phyloP scores from a whole-genome alignment of 179 eudicot genomes.

The Silene vulgaris region DNA sequence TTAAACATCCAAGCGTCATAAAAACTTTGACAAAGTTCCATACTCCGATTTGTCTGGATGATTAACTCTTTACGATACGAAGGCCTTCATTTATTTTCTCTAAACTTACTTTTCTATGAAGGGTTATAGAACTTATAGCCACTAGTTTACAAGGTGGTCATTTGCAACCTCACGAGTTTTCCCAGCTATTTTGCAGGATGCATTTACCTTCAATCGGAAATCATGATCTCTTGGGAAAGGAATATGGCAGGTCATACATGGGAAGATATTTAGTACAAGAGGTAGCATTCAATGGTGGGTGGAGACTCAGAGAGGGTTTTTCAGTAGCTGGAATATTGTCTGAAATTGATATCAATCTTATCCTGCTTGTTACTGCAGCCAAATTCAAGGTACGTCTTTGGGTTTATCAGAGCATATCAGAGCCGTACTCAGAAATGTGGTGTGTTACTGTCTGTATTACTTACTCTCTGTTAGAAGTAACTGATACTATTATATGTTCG shows the following conservation, averaged over 20 bases:
- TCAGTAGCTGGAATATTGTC: slow-evolving; percentile 44
- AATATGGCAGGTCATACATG: slow-evolving; percentile 39
- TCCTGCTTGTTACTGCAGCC: slow-evolving; percentile 41
- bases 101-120: neutral
- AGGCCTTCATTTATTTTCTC: neutral
- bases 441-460: neutral
- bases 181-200: slow-evolving; percentile 40
- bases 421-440: no score
- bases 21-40: slow-evolving; percentile 20
- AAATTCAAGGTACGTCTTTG: slow-evolving; percentile 46
- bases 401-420: no score
- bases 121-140: neutral
- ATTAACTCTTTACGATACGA: slow-evolving; percentile 19
- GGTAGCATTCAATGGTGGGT: slow-evolving; percentile 40
- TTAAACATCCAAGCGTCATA: neutral
- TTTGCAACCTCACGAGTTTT: slow-evolving; percentile 37
- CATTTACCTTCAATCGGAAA: slow-evolving; percentile 43
- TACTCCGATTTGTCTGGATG: slow-evolving; percentile 24
- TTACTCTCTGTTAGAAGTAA: neutral
- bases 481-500: neutral
- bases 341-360: slow-evolving; percentile 53
- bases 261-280: slow-evolving; percentile 36
- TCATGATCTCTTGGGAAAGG: slow-evolving; percentile 38
- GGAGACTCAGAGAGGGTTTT: slow-evolving; percentile 36
- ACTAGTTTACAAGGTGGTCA: neutral